Percentiles rank a stretch among this genome's conserved stretches.
These are phyloP conservation scores for Gaeumannomyces sp. DNA, from an alignment of 2,329 filamentous ascomycete species.

Conservation along the genomic window DNA sequence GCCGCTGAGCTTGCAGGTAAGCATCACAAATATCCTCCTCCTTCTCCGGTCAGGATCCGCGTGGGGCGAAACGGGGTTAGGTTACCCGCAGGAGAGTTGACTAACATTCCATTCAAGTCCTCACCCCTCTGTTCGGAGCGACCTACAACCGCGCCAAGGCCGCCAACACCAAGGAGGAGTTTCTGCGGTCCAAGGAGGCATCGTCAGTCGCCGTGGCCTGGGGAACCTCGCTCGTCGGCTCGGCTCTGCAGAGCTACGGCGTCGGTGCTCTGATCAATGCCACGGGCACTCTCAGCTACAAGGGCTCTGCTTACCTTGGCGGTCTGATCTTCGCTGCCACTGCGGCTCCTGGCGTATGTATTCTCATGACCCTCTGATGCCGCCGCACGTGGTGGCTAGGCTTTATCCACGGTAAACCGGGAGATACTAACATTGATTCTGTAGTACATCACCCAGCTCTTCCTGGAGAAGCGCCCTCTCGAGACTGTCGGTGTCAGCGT, in stretches of 20 bases:
- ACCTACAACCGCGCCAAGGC: slow-evolving; percentile 89
- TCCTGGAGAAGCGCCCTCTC: slow-evolving; percentile 85
- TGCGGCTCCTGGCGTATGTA: slow-evolving; percentile 75
- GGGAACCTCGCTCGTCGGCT: slow-evolving; percentile 85
- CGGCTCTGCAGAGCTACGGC: slow-evolving; percentile 82
- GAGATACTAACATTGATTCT: slow-evolving; percentile 14
- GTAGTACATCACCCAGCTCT: slow-evolving; percentile 78
- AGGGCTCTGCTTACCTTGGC: slow-evolving; percentile 92
- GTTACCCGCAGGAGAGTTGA: neutral
- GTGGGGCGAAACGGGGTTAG: neutral
- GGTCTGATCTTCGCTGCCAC: slow-evolving; percentile 86
- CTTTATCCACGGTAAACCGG: neutral
- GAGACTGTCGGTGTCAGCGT: slow-evolving; percentile 85
- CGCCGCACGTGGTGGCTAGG: neutral
- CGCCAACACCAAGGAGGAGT: slow-evolving; percentile 91
- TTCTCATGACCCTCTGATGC: neutral
- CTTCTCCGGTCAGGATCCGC: neutral
- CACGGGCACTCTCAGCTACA: slow-evolving; percentile 91
- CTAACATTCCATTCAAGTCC: slow-evolving; percentile 39
- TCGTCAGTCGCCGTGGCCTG: slow-evolving; percentile 80
- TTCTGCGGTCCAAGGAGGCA: slow-evolving; percentile 88
- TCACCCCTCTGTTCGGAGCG: slow-evolving; percentile 85
- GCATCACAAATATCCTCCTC: slow-evolving; percentile 12
- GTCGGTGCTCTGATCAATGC: slow-evolving; percentile 89
- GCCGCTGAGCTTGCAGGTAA: slow-evolving; percentile 68